These are phyloP conservation scores for Chrysopogon serrulatus DNA, from an alignment of 176 grass and related monocot genomes.

Conservation along the genomic window DNA sequence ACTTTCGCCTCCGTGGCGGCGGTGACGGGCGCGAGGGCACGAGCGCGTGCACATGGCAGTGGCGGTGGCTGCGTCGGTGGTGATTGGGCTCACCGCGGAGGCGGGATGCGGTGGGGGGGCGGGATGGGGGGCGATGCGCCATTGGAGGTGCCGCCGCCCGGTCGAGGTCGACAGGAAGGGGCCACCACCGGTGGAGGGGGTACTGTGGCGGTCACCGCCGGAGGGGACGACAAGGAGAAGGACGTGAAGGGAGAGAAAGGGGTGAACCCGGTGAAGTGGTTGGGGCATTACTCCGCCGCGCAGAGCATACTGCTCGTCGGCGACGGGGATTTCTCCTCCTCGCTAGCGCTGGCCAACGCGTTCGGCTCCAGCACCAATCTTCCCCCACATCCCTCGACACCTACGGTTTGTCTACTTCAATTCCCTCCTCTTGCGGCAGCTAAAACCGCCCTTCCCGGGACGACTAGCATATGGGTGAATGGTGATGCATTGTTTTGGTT, in stretches of 20 bases:
- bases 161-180: background rate
- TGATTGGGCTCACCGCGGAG: background rate
- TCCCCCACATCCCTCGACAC: slow-evolving; percentile 45
- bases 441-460: background rate
- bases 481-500: background rate
- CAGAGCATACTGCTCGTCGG: slow-evolving; percentile 40
- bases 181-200: background rate
- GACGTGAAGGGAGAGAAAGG: background rate
- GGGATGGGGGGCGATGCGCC: background rate
- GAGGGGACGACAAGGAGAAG: background rate
- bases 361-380: slow-evolving; percentile 51
- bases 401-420: background rate
- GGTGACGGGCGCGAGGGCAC: too few species aligned
- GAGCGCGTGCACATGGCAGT: too few species aligned
- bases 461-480: background rate
- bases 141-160: background rate
- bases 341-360: slow-evolving; percentile 39
- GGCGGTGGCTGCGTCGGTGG: background rate
- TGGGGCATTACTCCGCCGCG: slow-evolving; percentile 31
- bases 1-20: too few species aligned
- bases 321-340: slow-evolving; percentile 57
- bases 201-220: background rate
- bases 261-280: too few species aligned
- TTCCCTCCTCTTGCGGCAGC: background rate
- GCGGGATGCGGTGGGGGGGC: too few species aligned